A percentile compares a stretch with the other conserved stretches of the same genome.
Conservation (phyloP, 2,329 filamentous ascomycete species). For the Talaromyces sp. region DNA sequence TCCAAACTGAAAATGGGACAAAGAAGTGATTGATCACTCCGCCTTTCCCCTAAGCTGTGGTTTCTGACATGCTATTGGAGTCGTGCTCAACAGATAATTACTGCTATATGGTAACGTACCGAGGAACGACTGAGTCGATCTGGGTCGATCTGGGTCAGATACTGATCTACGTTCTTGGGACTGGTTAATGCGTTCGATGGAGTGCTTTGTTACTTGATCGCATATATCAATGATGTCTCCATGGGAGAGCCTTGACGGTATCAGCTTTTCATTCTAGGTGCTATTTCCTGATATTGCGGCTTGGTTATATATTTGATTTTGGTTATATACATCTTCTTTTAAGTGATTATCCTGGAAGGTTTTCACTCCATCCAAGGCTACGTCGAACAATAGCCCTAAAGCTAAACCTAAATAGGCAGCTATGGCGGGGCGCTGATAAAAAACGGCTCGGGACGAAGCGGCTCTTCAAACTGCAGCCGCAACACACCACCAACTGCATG, state of each 20-base stretch:
- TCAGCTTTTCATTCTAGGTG: background rate
- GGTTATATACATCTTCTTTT: too few species aligned
- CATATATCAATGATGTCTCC: background rate
- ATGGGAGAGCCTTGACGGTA: background rate
- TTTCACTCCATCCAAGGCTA: too few species aligned
- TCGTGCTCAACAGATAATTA: slow-evolving; percentile 41
- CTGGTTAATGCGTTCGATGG: background rate
- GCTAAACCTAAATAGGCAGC: background rate
- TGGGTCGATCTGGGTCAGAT: slow-evolving; percentile 45
- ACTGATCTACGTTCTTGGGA: slow-evolving; percentile 37
- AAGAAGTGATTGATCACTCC: too few species aligned
- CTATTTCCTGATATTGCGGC: background rate
- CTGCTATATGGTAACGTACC: slow-evolving; percentile 53
- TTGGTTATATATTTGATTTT: too few species aligned
- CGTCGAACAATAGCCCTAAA: background rate
- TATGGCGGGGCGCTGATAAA: background rate
- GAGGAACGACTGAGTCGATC: slow-evolving; percentile 51
- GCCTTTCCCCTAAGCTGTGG: too few species aligned
- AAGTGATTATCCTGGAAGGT: too few species aligned
- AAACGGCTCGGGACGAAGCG: too few species aligned
- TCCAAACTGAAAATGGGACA: too few species aligned
- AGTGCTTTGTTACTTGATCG: background rate
- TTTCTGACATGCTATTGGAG: slow-evolving; percentile 56
- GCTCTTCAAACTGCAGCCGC: too few species aligned
- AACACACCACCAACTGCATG: too few species aligned